Evolutionary conservation across 352 stramenopile genomes (phyloP).

Genomic region (Pythium periplocum): DNA sequence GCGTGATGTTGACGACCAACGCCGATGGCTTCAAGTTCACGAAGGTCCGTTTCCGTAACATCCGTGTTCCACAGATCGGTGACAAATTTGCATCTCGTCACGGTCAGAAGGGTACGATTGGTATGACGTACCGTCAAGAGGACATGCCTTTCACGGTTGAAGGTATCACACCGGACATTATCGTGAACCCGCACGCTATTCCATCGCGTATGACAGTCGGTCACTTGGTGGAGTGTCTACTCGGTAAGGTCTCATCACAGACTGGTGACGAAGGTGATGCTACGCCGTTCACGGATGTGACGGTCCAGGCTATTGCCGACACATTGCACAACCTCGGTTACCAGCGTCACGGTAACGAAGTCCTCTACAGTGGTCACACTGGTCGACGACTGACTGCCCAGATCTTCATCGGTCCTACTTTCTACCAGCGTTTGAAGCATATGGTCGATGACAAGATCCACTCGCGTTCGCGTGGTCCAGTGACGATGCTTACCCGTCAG

Average conservation of each 20-base stretch:
- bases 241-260: conserved; percentile 97
- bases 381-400: conserved; percentile 92
- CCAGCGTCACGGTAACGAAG: conserved; percentile 98
- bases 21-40: conserved; percentile 96
- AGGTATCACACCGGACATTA: conserved; percentile 99
- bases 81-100: conserved; percentile 97
- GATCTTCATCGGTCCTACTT: conserved; percentile 99
- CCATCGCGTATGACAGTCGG: conserved; percentile 99
- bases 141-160: conserved; percentile 99
- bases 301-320: conserved; percentile 96
- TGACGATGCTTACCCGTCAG: conserved; percentile 98
- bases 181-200: conserved; percentile 99
- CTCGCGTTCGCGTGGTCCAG: conserved; percentile 90
- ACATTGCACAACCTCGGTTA: conserved; percentile 96
- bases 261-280: conserved; percentile 97
- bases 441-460: conserved; percentile 99
- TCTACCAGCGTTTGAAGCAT: conserved; percentile 99
- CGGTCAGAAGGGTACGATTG: conserved; percentile 94
- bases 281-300: conserved; percentile 98
- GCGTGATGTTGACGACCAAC: conserved; percentile 98
- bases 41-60: conserved; percentile 98
- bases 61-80: conserved; percentile 98
- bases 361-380: conserved; percentile 99
- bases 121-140: conserved; percentile 99
- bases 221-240: conserved; percentile 99